Base-by-base conservation (phyloP, 2,329 filamentous ascomycete species). In the Ilyonectria destructans region DNA sequence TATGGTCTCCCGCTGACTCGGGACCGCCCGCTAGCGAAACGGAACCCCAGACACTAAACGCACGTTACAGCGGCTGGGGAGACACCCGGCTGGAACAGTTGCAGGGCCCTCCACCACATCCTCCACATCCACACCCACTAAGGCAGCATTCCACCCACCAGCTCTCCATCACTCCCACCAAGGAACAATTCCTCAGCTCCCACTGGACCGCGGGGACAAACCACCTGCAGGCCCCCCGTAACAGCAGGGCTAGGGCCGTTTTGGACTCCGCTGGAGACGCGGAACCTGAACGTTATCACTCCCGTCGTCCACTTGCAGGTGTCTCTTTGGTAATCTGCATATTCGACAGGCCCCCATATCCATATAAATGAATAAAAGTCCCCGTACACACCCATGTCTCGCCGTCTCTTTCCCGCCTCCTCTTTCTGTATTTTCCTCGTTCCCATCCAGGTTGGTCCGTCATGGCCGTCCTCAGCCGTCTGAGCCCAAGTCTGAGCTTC, bases 391-490 rank as follows among this genome's bases (percentile, higher is more conserved):
- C n/a, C 58, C n/a, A 49, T 35, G 35, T 37, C 43, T 29, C 21
- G 6, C n/a, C 7, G n/a, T 19, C 37, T 26, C 23, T 57, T 35
- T 31, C 13, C 45, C 13, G 15, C n/a, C 40, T 8, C 15, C 40
- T n/a, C n/a, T 43, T 43, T 55, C 21, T 56, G 21, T 17, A 2
- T 40, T 48, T 46, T 15, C 15, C 55, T 33, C 35, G 10, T 17
- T n/a, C 23, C 15, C 37, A 6, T 2, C 58, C 13, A 21, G 26
- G 17, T 17, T 23, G 13, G 21, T 19, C 26, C 35, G 51, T 49
- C 43, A 64, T 57, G 61, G 61, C 52, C n/a, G 21, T 68, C 45
- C 45, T 61, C 45, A 54, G 51, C 26, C 54, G 19, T 37, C 29
- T 66, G 21, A 52, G n/a, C 33, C 33, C 21, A 37, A 55, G 29